Evolutionary conservation across 1,284 basidiomycete species (phyloP).

Genomic region (Microbotryum saponariae): DNA sequence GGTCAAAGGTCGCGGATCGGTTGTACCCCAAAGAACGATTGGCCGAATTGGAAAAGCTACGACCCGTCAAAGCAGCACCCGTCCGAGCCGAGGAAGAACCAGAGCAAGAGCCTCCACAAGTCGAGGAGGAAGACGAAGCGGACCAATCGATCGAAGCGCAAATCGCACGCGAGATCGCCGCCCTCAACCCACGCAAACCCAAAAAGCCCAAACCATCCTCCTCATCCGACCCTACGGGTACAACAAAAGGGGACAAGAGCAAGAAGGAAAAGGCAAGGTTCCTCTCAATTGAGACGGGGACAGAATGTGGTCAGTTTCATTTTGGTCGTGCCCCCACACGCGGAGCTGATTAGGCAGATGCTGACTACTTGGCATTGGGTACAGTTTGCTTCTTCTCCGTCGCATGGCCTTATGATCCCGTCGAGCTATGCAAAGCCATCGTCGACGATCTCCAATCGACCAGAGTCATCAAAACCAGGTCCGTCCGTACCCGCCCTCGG

Average conservation of each 20-base stretch:
- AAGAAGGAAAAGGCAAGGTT: constrained; percentile 18
- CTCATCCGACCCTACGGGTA: background rate
- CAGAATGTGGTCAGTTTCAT: constrained; percentile 23
- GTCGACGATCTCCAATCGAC: constrained; percentile 21
- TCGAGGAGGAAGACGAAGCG: constrained; percentile 3
- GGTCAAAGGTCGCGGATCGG: constrained; percentile 21
- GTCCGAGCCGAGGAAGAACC: background rate
- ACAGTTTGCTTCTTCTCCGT: constrained; percentile 27
- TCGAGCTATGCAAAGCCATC: constrained; percentile 26
- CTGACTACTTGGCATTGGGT: background rate
- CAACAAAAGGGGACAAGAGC: constrained; percentile 2
- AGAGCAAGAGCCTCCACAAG: background rate
- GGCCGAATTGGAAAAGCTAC: background rate
- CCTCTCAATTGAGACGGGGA: constrained; percentile 25
- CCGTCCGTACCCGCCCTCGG: background rate
- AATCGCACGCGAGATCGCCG: constrained; percentile 20
- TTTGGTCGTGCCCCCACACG: background rate
- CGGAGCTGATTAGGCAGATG: background rate
- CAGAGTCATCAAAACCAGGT: constrained; percentile 21
- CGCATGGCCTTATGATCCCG: constrained; percentile 29
- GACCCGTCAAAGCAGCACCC: background rate
- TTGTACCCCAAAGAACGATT: constrained; percentile 25
- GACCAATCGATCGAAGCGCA: constrained; percentile 23
- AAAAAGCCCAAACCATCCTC: background rate
- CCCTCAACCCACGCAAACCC: constrained; percentile 9